Base-by-base conservation (phyloP, 345 rosid genomes). In the Balakata baccata region DNA sequence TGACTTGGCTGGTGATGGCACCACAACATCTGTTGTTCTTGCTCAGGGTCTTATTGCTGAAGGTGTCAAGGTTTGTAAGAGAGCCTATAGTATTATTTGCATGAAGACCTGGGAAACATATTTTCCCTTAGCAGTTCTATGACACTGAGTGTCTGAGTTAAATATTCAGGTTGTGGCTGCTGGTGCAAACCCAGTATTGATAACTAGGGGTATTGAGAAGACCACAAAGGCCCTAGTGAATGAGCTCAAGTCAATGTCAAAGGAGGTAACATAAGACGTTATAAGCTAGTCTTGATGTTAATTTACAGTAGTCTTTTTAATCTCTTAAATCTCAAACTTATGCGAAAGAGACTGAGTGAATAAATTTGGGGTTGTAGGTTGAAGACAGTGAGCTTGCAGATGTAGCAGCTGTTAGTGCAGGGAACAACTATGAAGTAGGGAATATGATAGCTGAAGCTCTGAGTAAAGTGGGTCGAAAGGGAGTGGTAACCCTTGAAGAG, bases 351-450 rank as follows among this genome's bases (percentile, higher is more conserved):
- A 11, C 29, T 20, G 43, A 65, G 23, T 65, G 46, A 39, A 12
- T 47, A 38, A n/a, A 2, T 38, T 18, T 52, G 62, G 45, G 5
- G 22, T 71, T 82, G 60, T 78, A 93, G 98, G 97, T 96, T 74
- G 99, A 96, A 84, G 98, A 96, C 86, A 91, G 96, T 85, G 99
- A 96, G 68, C 92, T 96, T 76, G 95, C 97, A 16, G 99, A 93
- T 87, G 99, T 96, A 6, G 99, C 99, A 20, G 98, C 97, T 34
- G 98, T 96, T 71, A 96, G 98, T 85, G 99, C 99, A 5, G 98
- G 99, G 60, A 96, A 96, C 87, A 93, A 89, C 62, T 71, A 89
- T 57, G 99, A 96, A 89, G 81, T 93, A 3, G 99, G 99, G 25
- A 87, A 83, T 74, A 96, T 96, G 98, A 96, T 96, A 41, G 99